Evolutionary conservation across 352 stramenopile genomes (phyloP).

Genomic region (Globisporangium irregulare): DNA sequence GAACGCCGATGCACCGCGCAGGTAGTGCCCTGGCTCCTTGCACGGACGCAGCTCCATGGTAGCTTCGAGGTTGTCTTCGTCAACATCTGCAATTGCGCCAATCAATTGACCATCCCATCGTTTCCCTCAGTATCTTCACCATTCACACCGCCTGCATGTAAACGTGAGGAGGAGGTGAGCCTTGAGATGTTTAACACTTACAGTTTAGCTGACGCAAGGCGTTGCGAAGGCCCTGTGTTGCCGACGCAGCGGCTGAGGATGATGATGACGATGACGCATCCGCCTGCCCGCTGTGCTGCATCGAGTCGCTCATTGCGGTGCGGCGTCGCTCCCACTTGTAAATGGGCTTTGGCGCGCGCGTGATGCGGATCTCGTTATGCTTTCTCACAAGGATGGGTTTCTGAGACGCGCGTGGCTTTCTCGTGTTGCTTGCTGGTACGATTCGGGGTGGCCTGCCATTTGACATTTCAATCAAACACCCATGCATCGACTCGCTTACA

Average conservation of each 20-base stretch:
- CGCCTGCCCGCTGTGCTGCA: neutral
- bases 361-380: slow-evolving; percentile 35
- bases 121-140: neutral
- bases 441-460: neutral
- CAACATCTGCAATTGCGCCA: slow-evolving; percentile 22
- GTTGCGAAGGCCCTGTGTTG: neutral
- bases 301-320: neutral
- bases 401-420: slow-evolving; percentile 23
- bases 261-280: neutral
- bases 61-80: slow-evolving; percentile 41
- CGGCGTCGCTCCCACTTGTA: slow-evolving; percentile 56
- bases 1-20: slow-evolving; percentile 32
- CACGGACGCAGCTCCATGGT: slow-evolving; percentile 40
- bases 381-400: slow-evolving; percentile 18
- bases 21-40: slow-evolving; percentile 49
- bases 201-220: slow-evolving; percentile 2
- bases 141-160: too few relatives aligned
- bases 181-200: neutral
- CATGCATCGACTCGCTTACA: neutral
- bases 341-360: slow-evolving; percentile 40
- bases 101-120: neutral
- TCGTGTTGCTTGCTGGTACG: neutral
- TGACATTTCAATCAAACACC: neutral
- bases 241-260: neutral
- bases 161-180: too few relatives aligned